phyloP scores from a whole-genome alignment of 495 filamentous ascomycete species.

The Penicillium argentinense region DNA sequence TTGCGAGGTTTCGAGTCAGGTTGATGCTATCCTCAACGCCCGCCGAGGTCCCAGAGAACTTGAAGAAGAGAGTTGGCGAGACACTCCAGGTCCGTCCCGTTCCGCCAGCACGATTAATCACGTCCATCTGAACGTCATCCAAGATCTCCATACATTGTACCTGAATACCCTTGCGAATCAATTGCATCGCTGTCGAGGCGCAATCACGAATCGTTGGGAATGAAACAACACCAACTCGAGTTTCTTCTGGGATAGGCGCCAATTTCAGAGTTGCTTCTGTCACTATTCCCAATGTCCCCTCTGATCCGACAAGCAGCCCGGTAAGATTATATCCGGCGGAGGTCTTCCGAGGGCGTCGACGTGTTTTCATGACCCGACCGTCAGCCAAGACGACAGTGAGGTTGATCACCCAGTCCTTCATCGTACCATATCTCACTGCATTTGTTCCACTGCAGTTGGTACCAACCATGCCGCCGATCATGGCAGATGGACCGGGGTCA shows the following conservation, averaged over 20 bases:
- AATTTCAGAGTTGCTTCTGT: conserved; percentile 65
- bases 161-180: conserved; percentile 62
- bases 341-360: conserved; percentile 64
- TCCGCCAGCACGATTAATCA: conserved; percentile 58
- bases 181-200: conserved; percentile 57
- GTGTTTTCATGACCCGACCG: conserved; percentile 65
- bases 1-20: conserved; percentile 56
- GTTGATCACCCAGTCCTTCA: conserved; percentile 67
- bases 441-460: conserved; percentile 68
- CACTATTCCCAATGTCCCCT: conserved; percentile 64
- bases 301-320: conserved; percentile 62
- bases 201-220: conserved; percentile 56
- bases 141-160: conserved; percentile 65
- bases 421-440: conserved; percentile 67
- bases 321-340: conserved; percentile 67
- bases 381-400: conserved; percentile 66
- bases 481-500: conserved; percentile 64
- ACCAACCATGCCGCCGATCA: conserved; percentile 71
- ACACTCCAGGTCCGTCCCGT: conserved; percentile 59
- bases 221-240: conserved; percentile 61
- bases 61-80: conserved; percentile 65
- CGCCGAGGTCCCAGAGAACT: conserved; percentile 58
- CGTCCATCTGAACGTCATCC: conserved; percentile 66
- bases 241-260: conserved; percentile 58
- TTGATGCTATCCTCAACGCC: conserved; percentile 60